phyloP scores from a whole-genome alignment of 2,329 filamentous ascomycete genomes.

The Ophiobolus disseminans region DNA sequence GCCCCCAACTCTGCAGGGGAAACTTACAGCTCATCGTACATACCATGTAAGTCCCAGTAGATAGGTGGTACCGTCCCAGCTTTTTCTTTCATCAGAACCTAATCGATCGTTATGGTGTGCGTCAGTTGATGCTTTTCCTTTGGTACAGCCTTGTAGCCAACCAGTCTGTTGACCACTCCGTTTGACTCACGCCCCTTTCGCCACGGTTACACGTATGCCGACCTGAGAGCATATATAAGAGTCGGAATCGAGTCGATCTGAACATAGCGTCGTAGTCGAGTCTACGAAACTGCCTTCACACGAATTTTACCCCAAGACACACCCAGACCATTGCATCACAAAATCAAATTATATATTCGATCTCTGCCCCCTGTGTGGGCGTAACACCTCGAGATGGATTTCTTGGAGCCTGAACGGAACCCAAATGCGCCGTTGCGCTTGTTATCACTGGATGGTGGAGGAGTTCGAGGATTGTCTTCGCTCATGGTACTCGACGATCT shows the following conservation, averaged over 20 bases:
- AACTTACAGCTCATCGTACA: slow-evolving; percentile 16
- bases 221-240: slow-evolving; percentile 6
- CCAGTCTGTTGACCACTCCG: slow-evolving; percentile 2
- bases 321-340: too few species aligned
- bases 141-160: slow-evolving; percentile 25
- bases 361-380: slow-evolving; percentile 1
- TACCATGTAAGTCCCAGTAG: slow-evolving; percentile 3
- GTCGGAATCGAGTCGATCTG: neutral
- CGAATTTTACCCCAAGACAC: too few species aligned
- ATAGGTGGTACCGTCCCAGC: neutral
- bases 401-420: slow-evolving; percentile 35
- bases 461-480: slow-evolving; percentile 49
- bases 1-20: slow-evolving; percentile 19
- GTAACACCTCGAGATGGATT: slow-evolving; percentile 28
- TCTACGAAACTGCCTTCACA: too few species aligned
- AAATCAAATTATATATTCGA: too few species aligned
- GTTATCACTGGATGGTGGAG: slow-evolving; percentile 48
- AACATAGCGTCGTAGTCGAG: slow-evolving; percentile 2
- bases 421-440: slow-evolving; percentile 44
- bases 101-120: neutral
- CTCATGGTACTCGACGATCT: slow-evolving; percentile 49
- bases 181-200: slow-evolving; percentile 18
- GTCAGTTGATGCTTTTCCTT: slow-evolving; percentile 11
- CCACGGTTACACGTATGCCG: slow-evolving; percentile 14
- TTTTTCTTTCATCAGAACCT: neutral